Conservation (phyloP, 1,139 yeast genomes). For the Groenewaldozyma sp. region DNA sequence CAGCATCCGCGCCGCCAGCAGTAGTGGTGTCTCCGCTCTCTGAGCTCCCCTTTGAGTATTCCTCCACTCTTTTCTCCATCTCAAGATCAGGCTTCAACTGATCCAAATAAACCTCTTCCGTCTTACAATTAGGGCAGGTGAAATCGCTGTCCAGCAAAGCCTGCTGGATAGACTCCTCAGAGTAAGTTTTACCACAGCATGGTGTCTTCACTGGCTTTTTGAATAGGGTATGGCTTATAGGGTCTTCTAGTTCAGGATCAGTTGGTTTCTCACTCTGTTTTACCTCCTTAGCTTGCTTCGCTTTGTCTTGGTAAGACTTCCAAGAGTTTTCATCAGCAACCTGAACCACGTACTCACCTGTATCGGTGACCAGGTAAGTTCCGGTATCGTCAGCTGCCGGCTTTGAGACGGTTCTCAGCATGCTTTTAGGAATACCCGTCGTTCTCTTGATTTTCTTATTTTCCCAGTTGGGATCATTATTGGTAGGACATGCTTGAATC, state of each 20-base stretch:
- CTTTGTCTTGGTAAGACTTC: constrained; percentile 62
- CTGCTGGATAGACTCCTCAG: constrained; percentile 61
- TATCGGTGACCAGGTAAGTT: constrained; percentile 82
- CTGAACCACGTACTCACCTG: constrained; percentile 91
- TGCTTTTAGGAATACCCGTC: constrained; percentile 94
- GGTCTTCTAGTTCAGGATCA: constrained; percentile 54
- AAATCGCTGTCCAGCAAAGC: constrained; percentile 73
- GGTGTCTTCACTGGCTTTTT: constrained; percentile 77
- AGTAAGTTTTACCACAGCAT: constrained; percentile 57
- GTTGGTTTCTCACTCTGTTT: constrained; percentile 35
- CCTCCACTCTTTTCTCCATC: constrained; percentile 44
- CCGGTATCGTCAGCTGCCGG: constrained; percentile 51
- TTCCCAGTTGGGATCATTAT: constrained; percentile 86
- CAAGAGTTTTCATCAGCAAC: constrained; percentile 91
- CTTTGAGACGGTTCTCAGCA: constrained; percentile 71
- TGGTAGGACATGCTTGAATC: constrained; percentile 93
- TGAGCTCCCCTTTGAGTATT: constrained; percentile 29
- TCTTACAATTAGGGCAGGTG: constrained; percentile 79
- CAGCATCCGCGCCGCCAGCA: background rate
- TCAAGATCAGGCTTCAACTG: constrained; percentile 53
- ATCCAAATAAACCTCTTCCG: constrained; percentile 68
- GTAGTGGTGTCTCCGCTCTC: constrained; percentile 4
- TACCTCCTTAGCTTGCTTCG: constrained; percentile 28
- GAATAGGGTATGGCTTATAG: constrained; percentile 52
- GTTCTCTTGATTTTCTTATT: constrained; percentile 85